Evolutionary conservation across 345 rosid species (phyloP).

Genomic region (Citrus reticulata): DNA sequence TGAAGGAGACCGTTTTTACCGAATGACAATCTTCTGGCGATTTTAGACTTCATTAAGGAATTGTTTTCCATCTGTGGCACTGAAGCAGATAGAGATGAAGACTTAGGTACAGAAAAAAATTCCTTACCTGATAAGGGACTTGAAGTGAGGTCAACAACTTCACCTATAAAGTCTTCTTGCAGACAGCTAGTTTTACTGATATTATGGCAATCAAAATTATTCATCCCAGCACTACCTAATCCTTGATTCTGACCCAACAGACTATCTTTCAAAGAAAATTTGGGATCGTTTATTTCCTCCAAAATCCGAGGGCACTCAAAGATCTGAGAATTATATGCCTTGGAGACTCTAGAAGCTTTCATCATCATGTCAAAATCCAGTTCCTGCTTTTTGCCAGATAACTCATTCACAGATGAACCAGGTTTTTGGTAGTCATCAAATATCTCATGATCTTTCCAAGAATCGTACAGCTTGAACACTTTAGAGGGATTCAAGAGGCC

Average conservation of each 20-base stretch:
- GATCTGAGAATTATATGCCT: constrained; percentile 17
- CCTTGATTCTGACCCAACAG: constrained; percentile 29
- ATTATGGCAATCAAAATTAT: constrained; percentile 26
- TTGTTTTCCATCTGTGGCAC: constrained; percentile 40
- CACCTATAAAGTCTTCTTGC: constrained; percentile 46
- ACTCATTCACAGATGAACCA: constrained; percentile 31
- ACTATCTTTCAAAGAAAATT: constrained; percentile 23
- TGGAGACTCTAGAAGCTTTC: constrained; percentile 22
- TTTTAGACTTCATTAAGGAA: constrained; percentile 39
- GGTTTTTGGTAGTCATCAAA: constrained; percentile 28
- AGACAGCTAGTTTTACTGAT: constrained; percentile 26
- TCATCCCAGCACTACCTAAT: constrained; percentile 21
- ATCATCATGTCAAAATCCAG: constrained; percentile 24
- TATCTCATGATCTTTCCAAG: constrained; percentile 42
- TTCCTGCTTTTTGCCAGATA: constrained; percentile 34
- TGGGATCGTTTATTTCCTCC: constrained; percentile 25
- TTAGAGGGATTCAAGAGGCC: constrained; percentile 32
- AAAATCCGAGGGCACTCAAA: constrained; percentile 15
- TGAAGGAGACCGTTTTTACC: constrained; percentile 27
- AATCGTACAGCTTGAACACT: constrained; percentile 25
- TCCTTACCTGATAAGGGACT: constrained; percentile 29
- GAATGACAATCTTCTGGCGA: constrained; percentile 54
- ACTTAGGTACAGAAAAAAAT: constrained; percentile 28
- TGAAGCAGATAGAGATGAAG: constrained; percentile 28
- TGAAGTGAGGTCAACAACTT: constrained; percentile 47